Base-by-base conservation (phyloP, 805 yeast species). In the Candida khao-thaluensis region DNA sequence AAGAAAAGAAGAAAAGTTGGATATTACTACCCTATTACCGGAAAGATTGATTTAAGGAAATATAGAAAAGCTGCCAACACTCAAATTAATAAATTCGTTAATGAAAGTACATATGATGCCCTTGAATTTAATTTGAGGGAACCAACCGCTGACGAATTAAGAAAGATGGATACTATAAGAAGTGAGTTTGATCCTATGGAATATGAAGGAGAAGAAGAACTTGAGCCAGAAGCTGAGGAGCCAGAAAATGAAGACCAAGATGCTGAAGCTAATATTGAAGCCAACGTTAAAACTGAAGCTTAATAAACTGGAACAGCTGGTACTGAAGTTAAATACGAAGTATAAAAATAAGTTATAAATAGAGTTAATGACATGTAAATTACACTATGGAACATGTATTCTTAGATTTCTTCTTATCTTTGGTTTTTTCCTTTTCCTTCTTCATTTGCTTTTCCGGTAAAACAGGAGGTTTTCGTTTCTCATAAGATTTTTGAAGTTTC, bases 1-100 rank as follows among this genome's bases (percentile, higher is more conserved):
- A 72, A 69, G 37, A 76, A 74, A 33, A 62, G 76, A 33, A 62
- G 76, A 22, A 64, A 69, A 17, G 70, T 77, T 7, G 95, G 88
- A 3, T 76, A 74, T 51, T 93, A 84, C 57, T 78, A 84, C 43
- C 96, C 97, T 7, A 66, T 91, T 12, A 68, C 76, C 10, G 88
- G 90, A 24, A 80, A 82, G 50, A 73, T 87, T 30, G 93, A 83
- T 49, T 77, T 93, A 56, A 88, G 85, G 66, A 83, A 91, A 57
- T 81, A 95, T 58, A 79, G 96, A 61, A 78, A 88, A 10, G 82
- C 78, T 26, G 71, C 78, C 33, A 74, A 69, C 48, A 52, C 64
- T n/a, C 72, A 69, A 38, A 64, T 79, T 47, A 75, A 74, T 47
- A 74, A 77, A 23, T 73, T 74, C 37, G 71, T 81, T 41, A 72